Evolutionary conservation across 1,284 basidiomycete genomes (phyloP).

Genomic region (Hypsizygus ulmarius): DNA sequence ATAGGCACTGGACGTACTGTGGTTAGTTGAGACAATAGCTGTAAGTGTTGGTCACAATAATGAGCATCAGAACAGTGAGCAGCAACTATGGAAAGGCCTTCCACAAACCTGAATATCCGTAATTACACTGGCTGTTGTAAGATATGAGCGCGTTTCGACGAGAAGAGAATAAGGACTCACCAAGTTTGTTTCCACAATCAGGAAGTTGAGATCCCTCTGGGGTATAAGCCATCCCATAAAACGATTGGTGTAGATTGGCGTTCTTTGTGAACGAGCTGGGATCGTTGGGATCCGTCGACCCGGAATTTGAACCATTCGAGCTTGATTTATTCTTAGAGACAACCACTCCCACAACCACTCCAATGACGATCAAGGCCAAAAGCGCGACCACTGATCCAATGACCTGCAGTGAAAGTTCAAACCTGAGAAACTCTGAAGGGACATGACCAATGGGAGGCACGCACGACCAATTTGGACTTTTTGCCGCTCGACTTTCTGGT

Average conservation of each 20-base stretch:
- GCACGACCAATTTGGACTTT: slow-evolving; percentile 22
- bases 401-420: slow-evolving; percentile 40
- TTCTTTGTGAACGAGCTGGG: slow-evolving; percentile 66
- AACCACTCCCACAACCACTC: slow-evolving; percentile 51
- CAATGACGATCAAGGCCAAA: slow-evolving; percentile 44
- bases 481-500: slow-evolving; percentile 9
- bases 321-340: slow-evolving; percentile 40
- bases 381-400: slow-evolving; percentile 44
- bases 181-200: slow-evolving; percentile 43
- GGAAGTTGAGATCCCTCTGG: slow-evolving; percentile 53
- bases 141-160: background rate
- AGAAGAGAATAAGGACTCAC: slow-evolving; percentile 22
- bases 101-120: slow-evolving; percentile 42
- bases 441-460: background rate
- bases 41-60: slow-evolving; percentile 2
- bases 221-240: slow-evolving; percentile 68
- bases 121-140: slow-evolving; percentile 38
- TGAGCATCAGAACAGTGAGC: background rate
- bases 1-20: slow-evolving; percentile 19
- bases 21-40: slow-evolving; percentile 49
- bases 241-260: slow-evolving; percentile 53
- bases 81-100: background rate
- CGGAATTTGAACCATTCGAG: slow-evolving; percentile 6
- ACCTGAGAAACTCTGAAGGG: background rate
- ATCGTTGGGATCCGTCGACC: slow-evolving; percentile 41